phyloP scores from a whole-genome alignment of 495 filamentous ascomycete genomes.

The Penicillium flavigenum region DNA sequence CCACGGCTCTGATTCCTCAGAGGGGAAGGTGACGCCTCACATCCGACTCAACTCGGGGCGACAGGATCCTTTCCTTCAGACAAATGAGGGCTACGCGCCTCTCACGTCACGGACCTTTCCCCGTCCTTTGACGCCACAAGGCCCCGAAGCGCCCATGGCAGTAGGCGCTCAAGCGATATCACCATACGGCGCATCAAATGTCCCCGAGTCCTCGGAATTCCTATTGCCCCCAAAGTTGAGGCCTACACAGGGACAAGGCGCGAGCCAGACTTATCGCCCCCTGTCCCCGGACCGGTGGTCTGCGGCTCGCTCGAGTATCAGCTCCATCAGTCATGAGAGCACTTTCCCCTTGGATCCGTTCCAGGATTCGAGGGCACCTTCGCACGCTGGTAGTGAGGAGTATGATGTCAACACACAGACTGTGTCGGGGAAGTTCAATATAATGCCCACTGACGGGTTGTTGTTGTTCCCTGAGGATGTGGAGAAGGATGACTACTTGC shows the following conservation, averaged over 20 bases:
- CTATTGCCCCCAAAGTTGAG: conserved; percentile 55
- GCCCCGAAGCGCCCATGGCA: conserved; percentile 9
- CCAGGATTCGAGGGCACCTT: conserved; percentile 59
- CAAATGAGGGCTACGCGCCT: conserved; percentile 29
- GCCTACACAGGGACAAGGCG: conserved; percentile 13
- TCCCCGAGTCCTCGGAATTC: conserved; percentile 57
- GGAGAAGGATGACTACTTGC: conserved; percentile 75
- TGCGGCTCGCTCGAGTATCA: conserved; percentile 26
- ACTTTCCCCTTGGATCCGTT: conserved; percentile 41
- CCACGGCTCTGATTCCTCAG: conserved; percentile 15
- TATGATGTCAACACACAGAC: conserved; percentile 72
- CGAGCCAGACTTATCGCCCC: background rate
- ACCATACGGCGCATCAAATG: conserved; percentile 31
- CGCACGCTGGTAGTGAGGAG: conserved; percentile 62
- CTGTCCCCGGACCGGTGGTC: conserved; percentile 13
- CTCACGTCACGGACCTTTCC: conserved; percentile 25
- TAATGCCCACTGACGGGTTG: conserved; percentile 68
- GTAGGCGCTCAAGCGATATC: conserved; percentile 25
- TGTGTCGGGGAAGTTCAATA: conserved; percentile 76
- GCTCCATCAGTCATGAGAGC: conserved; percentile 53
- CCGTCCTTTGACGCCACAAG: conserved; percentile 27
- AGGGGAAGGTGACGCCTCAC: conserved; percentile 42
- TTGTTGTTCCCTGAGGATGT: conserved; percentile 73
- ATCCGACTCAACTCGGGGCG: conserved; percentile 60
- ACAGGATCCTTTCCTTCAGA: conserved; percentile 49